Conservation (phyloP, 257 asterid genomes). For the Cordia subcordata region DNA sequence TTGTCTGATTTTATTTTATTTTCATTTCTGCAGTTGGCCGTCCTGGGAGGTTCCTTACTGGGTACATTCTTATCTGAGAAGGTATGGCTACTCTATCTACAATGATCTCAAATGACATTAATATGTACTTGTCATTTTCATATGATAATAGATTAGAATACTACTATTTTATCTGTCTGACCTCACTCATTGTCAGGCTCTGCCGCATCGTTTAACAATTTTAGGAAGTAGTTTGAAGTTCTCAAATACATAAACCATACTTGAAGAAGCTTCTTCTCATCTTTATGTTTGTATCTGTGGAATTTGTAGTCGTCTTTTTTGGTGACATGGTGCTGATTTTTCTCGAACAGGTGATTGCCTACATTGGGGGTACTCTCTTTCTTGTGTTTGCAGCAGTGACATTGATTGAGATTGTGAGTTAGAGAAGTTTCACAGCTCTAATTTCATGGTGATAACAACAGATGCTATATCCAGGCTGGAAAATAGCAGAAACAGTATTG, state of each 20-base stretch:
- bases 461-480: neutral
- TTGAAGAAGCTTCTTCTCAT: too few species aligned
- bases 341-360: slow-evolving; percentile 53
- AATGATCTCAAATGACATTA: too few species aligned
- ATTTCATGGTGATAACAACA: neutral
- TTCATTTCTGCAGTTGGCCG: slow-evolving; percentile 70
- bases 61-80: slow-evolving; percentile 90
- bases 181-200: too few species aligned
- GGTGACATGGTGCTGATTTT: neutral
- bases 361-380: slow-evolving; percentile 80
- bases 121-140: too few species aligned
- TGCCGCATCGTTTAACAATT: too few species aligned
- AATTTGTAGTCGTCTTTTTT: too few species aligned
- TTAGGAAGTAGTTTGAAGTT: too few species aligned
- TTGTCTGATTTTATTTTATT: too few species aligned
- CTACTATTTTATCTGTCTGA: too few species aligned
- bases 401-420: slow-evolving; percentile 53
- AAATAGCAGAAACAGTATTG: neutral
- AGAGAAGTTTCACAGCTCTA: slow-evolving; percentile 5
- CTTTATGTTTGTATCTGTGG: neutral
- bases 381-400: slow-evolving; percentile 78
- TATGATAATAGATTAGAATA: too few species aligned
- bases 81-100: slow-evolving; percentile 32
- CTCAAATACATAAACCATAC: too few species aligned
- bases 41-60: slow-evolving; percentile 89